phyloP scores from a whole-genome alignment of 805 yeast genomes.

The Tetrapisispora nanseiensis region DNA sequence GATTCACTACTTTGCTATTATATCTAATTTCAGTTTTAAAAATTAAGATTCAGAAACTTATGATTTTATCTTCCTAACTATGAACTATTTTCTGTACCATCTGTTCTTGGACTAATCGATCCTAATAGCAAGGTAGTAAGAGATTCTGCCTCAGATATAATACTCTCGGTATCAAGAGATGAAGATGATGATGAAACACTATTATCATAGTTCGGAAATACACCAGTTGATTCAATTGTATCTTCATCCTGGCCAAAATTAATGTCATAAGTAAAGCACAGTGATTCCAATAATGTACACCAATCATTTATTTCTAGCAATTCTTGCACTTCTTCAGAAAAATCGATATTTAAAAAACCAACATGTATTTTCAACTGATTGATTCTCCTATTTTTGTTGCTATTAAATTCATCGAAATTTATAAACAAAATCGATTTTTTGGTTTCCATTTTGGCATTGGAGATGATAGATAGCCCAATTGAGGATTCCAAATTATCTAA shows the following conservation, averaged over 20 bases:
- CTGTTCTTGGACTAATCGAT: not conserved
- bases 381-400: conserved; percentile 14
- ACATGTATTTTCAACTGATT: conserved; percentile 26
- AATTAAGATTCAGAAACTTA: too few species aligned
- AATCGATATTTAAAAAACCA: conserved; percentile 27
- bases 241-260: conserved; percentile 26
- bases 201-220: conserved; percentile 4
- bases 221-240: conserved; percentile 8
- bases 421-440: conserved; percentile 18
- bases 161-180: not conserved
- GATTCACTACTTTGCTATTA: too few species aligned
- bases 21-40: too few species aligned
- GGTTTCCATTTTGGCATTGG: conserved; percentile 20
- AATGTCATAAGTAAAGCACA: conserved; percentile 24
- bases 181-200: not conserved
- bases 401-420: conserved; percentile 16
- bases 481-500: conserved; percentile 3
- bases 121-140: conserved; percentile 4
- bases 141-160: conserved; percentile 6
- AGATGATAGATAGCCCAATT: conserved; percentile 18
- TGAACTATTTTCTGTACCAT: too few species aligned
- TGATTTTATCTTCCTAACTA: not conserved
- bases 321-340: conserved; percentile 23
- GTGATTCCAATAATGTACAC: conserved; percentile 21
- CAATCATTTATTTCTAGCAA: conserved; percentile 25